phyloP scores from a whole-genome alignment of 345 rosid genomes.

The Salix dunnii region DNA sequence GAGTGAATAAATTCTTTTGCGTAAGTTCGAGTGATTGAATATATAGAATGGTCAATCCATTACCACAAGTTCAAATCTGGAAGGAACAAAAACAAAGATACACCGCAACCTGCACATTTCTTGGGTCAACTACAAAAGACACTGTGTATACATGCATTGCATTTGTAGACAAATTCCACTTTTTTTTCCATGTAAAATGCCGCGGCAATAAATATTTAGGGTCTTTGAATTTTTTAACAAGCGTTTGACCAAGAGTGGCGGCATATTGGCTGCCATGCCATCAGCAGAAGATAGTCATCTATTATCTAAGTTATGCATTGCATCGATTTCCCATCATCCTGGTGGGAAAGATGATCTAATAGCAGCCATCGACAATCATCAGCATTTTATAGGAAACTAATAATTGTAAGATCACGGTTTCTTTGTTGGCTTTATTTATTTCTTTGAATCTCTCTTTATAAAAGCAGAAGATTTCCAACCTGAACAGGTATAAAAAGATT shows the following conservation, averaged over 20 bases:
- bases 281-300: neutral
- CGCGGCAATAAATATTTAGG: no score
- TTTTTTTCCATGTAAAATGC: neutral
- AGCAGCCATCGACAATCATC: neutral
- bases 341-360: neutral
- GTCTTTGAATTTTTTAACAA: neutral
- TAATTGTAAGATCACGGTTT: neutral
- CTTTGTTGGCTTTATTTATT: neutral
- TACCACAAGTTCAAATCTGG: neutral
- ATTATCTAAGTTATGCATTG: neutral
- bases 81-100: neutral
- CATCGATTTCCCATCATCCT: neutral
- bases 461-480: neutral
- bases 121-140: neutral
- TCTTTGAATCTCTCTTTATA: neutral
- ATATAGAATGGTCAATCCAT: neutral
- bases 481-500: neutral
- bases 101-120: neutral
- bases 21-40: neutral
- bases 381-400: neutral
- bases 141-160: neutral
- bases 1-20: neutral
- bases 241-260: neutral
- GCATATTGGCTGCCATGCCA: neutral
- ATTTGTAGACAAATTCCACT: neutral